Percentiles rank a stretch among this genome's conserved stretches.
Evolutionary conservation across 768 basidiomycete species (phyloP).

Genomic region (Trichaptum fuscoviolaceum): DNA sequence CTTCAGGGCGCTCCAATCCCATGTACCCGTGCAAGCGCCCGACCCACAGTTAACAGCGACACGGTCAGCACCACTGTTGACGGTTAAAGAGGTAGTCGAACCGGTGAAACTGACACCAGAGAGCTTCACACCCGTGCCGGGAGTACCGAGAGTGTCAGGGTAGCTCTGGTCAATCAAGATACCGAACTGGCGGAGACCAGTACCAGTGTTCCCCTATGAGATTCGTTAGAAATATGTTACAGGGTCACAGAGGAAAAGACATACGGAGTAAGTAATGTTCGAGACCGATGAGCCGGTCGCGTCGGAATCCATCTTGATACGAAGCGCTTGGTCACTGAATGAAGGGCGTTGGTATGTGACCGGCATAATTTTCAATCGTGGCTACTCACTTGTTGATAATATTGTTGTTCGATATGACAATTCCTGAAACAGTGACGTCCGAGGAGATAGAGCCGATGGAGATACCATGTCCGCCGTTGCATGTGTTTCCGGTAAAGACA

Average conservation of each 20-base stretch:
- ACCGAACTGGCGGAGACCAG: slow-evolving; percentile 15
- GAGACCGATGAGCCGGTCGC: slow-evolving; percentile 12
- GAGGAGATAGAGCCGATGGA: slow-evolving; percentile 16
- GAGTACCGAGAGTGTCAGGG: slow-evolving; percentile 16
- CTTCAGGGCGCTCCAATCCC: slow-evolving; percentile 21
- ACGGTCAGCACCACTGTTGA: slow-evolving; percentile 14
- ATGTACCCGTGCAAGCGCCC: slow-evolving; percentile 14
- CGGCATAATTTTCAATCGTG: slow-evolving; percentile 7
- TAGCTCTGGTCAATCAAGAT: slow-evolving; percentile 24
- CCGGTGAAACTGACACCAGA: slow-evolving; percentile 7
- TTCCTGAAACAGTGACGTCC: slow-evolving; percentile 12
- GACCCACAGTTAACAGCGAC: slow-evolving; percentile 22
- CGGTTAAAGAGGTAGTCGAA: slow-evolving; percentile 9
- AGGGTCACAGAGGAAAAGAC: background rate
- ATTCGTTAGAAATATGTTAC: background rate
- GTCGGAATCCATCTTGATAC: slow-evolving; percentile 17
- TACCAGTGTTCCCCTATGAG: slow-evolving; percentile 14
- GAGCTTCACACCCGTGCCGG: slow-evolving; percentile 19
- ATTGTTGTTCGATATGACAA: slow-evolving; percentile 20
- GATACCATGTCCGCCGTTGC: slow-evolving; percentile 26
- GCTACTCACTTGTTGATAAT: slow-evolving; percentile 16
- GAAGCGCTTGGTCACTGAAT: slow-evolving; percentile 16
- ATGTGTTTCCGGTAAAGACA: slow-evolving; percentile 20
- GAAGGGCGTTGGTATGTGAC: background rate
- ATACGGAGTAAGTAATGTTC: slow-evolving; percentile 13